Conservation (phyloP, 306 rosid genomes). For the Fagus crenata region DNA sequence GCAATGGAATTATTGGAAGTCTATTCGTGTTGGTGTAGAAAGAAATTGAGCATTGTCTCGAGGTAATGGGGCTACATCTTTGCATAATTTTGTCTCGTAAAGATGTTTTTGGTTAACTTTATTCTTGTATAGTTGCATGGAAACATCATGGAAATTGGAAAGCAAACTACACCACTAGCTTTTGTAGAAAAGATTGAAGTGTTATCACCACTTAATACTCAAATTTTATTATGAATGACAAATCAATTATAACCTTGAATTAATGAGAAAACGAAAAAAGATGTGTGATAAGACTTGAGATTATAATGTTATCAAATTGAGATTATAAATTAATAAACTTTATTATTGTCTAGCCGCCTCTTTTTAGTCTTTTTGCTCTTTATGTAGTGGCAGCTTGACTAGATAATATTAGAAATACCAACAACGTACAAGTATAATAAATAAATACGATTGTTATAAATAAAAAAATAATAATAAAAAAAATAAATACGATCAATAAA, state of each 20-base stretch:
- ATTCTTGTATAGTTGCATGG: not conserved
- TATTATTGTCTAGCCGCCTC: slow-evolving; percentile 36
- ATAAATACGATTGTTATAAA: too few species aligned
- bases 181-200: not conserved
- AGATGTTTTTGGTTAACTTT: not conserved
- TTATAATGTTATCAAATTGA: too few species aligned
- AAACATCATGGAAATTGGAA: not conserved
- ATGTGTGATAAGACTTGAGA: not conserved
- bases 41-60: too few species aligned
- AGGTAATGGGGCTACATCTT: not conserved
- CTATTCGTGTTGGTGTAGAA: too few species aligned
- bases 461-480: too few species aligned
- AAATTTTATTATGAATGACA: not conserved
- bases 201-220: not conserved
- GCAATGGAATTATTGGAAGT: not conserved
- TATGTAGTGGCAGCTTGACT: slow-evolving; percentile 17
- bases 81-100: not conserved
- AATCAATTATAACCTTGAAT: not conserved
- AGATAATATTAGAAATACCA: not conserved
- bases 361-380: slow-evolving; percentile 38
- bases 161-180: not conserved
- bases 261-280: slow-evolving; percentile 14
- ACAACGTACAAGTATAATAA: too few species aligned
- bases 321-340: too few species aligned
- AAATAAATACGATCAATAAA: not conserved